Percentiles rank a stretch among this genome's conserved stretches.
Conservation (phyloP, 768 basidiomycete genomes). For the Trametes meyenii region DNA sequence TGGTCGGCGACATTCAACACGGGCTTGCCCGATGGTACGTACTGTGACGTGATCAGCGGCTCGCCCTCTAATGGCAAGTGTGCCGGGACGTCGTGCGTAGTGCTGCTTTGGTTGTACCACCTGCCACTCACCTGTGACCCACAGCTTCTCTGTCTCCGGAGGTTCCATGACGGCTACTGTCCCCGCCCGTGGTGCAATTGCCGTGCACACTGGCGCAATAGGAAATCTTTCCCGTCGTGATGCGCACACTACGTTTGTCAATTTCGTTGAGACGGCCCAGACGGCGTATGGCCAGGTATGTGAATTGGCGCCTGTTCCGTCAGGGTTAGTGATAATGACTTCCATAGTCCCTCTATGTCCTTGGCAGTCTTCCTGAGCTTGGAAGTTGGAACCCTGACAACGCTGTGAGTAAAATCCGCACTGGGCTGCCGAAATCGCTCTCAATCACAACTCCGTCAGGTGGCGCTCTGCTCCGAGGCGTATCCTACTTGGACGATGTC, state of each 20-base stretch:
- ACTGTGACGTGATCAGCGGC: constrained; percentile 71
- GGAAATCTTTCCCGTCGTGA: constrained; percentile 13
- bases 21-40: constrained; percentile 56
- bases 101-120: not conserved
- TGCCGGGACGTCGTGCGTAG: constrained; percentile 51
- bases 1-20: constrained; percentile 64
- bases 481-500: constrained; percentile 61
- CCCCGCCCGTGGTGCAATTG: constrained; percentile 53
- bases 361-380: constrained; percentile 57
- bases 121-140: not conserved
- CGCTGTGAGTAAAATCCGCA: constrained; percentile 41
- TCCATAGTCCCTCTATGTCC: constrained; percentile 58
- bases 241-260: constrained; percentile 40
- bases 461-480: constrained; percentile 51
- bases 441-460: constrained; percentile 33
- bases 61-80: constrained; percentile 44
- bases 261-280: constrained; percentile 56
- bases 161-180: constrained; percentile 56
- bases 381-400: constrained; percentile 52
- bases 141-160: constrained; percentile 51
- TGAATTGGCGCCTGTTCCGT: not conserved
- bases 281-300: constrained; percentile 60
- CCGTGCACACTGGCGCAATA: constrained; percentile 52
- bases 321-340: not conserved
- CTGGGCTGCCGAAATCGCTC: no score